Evolutionary conservation across 176 grass and related monocot species (phyloP).

Genomic region (Phragmites australis): DNA sequence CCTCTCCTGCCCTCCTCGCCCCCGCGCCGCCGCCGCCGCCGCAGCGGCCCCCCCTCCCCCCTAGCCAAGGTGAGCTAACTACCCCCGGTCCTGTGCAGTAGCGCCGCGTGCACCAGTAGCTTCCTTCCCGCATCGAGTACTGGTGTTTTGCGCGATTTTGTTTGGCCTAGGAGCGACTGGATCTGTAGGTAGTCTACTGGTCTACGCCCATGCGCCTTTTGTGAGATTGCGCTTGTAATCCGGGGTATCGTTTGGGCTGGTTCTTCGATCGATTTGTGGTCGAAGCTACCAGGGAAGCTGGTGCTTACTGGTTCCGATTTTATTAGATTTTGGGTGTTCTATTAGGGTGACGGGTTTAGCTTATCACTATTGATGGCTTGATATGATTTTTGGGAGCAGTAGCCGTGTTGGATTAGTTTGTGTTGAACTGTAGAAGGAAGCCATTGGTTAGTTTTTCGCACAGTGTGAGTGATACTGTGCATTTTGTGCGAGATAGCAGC

Average conservation of each 20-base stretch:
- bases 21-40: conserved; percentile 8
- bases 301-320: not conserved
- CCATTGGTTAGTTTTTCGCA: not conserved
- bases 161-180: conserved; percentile 27
- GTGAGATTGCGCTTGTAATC: conserved; percentile 15
- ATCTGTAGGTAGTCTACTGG: conserved; percentile 19
- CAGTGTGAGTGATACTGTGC: not conserved
- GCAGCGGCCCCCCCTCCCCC: conserved; percentile 20
- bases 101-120: not conserved
- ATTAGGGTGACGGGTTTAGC: not conserved
- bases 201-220: not conserved
- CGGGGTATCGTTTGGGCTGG: not conserved
- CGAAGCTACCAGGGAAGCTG: not conserved
- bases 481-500: not conserved
- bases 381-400: not conserved
- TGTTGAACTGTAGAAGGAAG: conserved; percentile 3
- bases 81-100: no score
- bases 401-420: not conserved
- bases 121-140: conserved; percentile 3
- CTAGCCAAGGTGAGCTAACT: conserved; percentile 42
- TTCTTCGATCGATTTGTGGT: not conserved
- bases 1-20: conserved; percentile 18
- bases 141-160: conserved; percentile 3
- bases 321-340: not conserved
- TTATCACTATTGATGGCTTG: not conserved